These are phyloP conservation scores for Alnus rubra DNA, from an alignment of 306 rosid species.

Conservation along the genomic window DNA sequence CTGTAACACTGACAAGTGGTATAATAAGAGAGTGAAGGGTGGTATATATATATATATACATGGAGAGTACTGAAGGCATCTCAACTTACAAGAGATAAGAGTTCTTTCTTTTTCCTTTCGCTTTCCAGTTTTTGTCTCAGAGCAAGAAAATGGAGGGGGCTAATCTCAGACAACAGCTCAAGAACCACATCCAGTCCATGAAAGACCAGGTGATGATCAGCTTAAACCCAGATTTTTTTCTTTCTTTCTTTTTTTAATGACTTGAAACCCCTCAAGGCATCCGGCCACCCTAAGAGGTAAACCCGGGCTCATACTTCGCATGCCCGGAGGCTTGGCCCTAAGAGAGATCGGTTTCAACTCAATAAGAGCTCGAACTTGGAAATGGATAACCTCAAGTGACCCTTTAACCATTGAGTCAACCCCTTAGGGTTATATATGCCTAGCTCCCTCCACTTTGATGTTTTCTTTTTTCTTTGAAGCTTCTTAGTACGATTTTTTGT, in stretches of 20 bases:
- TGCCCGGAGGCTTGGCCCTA: too few species aligned
- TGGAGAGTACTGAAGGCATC: neutral
- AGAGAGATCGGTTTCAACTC: too few species aligned
- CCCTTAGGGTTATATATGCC: too few species aligned
- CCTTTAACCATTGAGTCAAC: too few species aligned
- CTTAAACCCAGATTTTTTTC: neutral
- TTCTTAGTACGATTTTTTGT: neutral
- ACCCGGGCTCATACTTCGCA: too few species aligned
- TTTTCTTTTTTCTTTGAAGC: neutral
- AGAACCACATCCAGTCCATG: neutral
- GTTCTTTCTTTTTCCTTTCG: neutral
- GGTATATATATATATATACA: neutral
- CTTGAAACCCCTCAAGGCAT: too few species aligned
- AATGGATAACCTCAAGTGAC: too few species aligned
- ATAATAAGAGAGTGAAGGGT: neutral
- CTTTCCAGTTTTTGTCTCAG: neutral
- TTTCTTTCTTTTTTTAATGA: neutral
- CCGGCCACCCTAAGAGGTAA: too few species aligned
- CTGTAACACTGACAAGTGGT: neutral
- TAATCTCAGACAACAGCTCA: constrained; percentile 1
- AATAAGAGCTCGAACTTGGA: too few species aligned
- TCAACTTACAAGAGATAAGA: neutral
- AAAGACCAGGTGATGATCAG: constrained; percentile 9
- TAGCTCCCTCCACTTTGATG: neutral
- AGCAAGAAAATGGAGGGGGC: constrained; percentile 14